phyloP scores from a whole-genome alignment of 2,329 filamentous ascomycete genomes.

The Venturia effusa region DNA sequence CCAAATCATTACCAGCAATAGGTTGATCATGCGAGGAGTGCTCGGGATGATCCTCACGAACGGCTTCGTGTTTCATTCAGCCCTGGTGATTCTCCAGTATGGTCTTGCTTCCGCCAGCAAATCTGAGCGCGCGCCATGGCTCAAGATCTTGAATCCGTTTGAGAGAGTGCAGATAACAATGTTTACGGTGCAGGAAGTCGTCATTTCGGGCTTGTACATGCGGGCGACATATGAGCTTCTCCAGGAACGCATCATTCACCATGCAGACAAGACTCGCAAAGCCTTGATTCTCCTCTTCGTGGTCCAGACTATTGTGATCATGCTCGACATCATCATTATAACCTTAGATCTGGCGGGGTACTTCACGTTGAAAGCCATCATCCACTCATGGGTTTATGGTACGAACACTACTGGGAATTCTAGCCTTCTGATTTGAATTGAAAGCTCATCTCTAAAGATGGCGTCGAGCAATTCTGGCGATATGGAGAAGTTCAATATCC shows the following conservation, averaged over 20 bases:
- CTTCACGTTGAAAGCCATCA: slow-evolving; percentile 15
- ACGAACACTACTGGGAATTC: background rate
- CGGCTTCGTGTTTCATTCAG: slow-evolving; percentile 28
- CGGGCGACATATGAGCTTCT: background rate
- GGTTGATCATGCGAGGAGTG: slow-evolving; percentile 36
- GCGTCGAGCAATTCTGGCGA: background rate
- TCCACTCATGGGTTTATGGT: slow-evolving; percentile 11
- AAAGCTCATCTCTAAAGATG: background rate
- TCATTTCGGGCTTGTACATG: slow-evolving; percentile 8
- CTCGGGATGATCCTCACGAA: slow-evolving; percentile 49
- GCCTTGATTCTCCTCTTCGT: slow-evolving; percentile 7
- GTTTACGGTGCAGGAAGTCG: slow-evolving; percentile 10
- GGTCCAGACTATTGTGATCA: slow-evolving; percentile 3
- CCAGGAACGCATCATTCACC: slow-evolving; percentile 3
- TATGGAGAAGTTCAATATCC: background rate
- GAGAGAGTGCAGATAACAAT: slow-evolving; percentile 8
- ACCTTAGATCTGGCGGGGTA: slow-evolving; percentile 12
- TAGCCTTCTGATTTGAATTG: background rate
- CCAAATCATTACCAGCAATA: slow-evolving; percentile 46
- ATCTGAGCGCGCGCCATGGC: slow-evolving; percentile 1
- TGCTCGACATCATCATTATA: slow-evolving; percentile 6
- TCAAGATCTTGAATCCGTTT: slow-evolving; percentile 6
- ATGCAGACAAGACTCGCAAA: background rate
- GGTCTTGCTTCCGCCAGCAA: background rate
- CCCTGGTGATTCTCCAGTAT: slow-evolving; percentile 8